Percentiles rank a stretch among this genome's conserved stretches.
Evolutionary conservation across 2,329 filamentous ascomycete genomes (phyloP).

Genomic region (Nannizzia gypsea): DNA sequence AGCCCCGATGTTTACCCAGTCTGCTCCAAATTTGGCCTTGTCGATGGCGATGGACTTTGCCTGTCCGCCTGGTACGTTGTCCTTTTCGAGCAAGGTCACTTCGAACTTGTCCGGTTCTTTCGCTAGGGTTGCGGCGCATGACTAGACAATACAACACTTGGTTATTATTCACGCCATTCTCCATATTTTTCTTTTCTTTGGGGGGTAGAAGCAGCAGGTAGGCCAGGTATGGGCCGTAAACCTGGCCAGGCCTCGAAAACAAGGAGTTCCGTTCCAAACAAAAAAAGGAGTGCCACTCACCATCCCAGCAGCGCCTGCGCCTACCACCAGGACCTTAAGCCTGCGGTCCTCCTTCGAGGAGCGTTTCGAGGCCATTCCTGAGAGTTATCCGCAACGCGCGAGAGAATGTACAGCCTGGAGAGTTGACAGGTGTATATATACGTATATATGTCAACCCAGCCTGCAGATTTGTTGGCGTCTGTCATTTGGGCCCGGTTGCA

Average conservation of each 20-base stretch:
- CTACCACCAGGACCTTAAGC: conserved; percentile 48
- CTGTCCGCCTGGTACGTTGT: conserved; percentile 49
- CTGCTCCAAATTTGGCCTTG: conserved; percentile 44
- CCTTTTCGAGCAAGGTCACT: conserved; percentile 51
- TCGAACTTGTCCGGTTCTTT: conserved; percentile 55
- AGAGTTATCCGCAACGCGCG: not conserved
- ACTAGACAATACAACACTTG: conserved; percentile 27
- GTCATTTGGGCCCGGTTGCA: not conserved
- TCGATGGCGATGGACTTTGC: conserved; percentile 48
- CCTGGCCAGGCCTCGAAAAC: not conserved
- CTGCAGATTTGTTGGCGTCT: not conserved
- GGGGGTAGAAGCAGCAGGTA: not conserved
- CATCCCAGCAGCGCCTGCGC: conserved; percentile 53
- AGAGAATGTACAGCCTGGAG: no score
- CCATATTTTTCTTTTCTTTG: not conserved
- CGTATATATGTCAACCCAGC: not conserved
- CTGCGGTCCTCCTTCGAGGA: conserved; percentile 19
- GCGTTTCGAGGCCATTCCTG: not conserved
- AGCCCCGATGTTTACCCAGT: conserved; percentile 51
- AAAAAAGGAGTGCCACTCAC: conserved; percentile 21
- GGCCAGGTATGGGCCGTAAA: not conserved
- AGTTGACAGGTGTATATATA: not conserved
- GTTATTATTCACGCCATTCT: not conserved
- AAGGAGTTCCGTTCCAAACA: conserved; percentile 6
- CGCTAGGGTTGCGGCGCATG: conserved; percentile 54